These are phyloP conservation scores for Aeschynomene evenia DNA, from an alignment of 306 rosid genomes.

Conservation along the genomic window DNA sequence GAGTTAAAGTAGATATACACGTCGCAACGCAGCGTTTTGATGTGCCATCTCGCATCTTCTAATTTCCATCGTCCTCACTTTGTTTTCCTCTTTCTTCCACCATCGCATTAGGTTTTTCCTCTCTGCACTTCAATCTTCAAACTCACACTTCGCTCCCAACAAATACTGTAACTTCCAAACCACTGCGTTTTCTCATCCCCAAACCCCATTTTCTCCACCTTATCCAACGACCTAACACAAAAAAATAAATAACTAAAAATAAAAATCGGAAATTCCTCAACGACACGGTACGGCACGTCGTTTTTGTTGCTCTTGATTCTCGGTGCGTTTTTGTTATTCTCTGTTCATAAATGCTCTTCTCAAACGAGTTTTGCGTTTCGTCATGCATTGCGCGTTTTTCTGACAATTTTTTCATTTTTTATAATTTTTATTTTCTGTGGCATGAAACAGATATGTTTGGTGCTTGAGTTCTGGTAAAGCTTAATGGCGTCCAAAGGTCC, in stretches of 20 bases:
- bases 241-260: too few relatives aligned
- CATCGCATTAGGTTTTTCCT: background rate
- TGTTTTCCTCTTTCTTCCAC: background rate
- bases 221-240: background rate
- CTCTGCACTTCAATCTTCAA: background rate
- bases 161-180: too few relatives aligned
- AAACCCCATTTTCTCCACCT: background rate
- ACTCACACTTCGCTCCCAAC: background rate
- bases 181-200: background rate
- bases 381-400: conserved; percentile 9
- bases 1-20: background rate
- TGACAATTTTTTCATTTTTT: background rate
- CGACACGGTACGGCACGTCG: background rate
- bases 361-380: background rate
- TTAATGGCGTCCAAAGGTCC: conserved; percentile 92
- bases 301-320: background rate
- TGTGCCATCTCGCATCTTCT: background rate
- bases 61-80: background rate
- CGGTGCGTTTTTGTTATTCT: background rate
- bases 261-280: background rate
- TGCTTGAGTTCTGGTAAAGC: conserved; percentile 17
- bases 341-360: background rate
- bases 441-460: conserved; percentile 24
- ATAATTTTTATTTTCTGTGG: background rate
- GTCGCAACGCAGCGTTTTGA: background rate